Evolutionary conservation across 2,329 filamentous ascomycete genomes (phyloP).

Genomic region (Diaporthe sp.): DNA sequence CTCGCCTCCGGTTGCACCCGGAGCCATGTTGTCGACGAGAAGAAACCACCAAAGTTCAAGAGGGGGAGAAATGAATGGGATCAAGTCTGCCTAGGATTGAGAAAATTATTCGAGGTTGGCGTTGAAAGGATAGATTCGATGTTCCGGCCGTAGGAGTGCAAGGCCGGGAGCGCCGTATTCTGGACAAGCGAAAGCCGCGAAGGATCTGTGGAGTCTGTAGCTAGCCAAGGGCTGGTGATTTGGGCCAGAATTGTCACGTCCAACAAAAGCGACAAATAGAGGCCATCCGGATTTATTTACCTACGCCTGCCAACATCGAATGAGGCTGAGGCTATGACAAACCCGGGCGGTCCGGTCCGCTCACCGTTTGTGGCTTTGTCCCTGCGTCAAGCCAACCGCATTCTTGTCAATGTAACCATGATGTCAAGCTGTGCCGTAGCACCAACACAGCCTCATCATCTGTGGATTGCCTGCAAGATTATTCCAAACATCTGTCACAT

Average conservation of each 20-base stretch:
- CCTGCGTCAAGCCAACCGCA: neutral
- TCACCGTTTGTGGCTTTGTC: neutral
- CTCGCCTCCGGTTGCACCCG: neutral
- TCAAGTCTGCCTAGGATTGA: neutral
- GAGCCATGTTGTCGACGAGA: neutral
- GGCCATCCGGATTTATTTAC: neutral
- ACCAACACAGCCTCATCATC: neutral
- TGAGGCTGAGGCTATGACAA: neutral
- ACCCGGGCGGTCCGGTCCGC: neutral
- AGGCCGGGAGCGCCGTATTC: neutral
- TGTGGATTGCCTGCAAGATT: neutral
- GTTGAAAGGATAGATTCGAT: neutral
- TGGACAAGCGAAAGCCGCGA: neutral
- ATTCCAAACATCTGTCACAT: conserved; percentile 28
- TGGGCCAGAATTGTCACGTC: neutral
- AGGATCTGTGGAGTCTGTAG: neutral
- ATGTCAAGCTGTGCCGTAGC: neutral
- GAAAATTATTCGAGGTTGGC: neutral
- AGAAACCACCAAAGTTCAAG: no score
- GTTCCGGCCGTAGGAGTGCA: neutral
- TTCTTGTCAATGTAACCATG: neutral
- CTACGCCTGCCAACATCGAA: neutral
- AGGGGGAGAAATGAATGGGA: no score
- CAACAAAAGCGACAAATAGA: neutral
- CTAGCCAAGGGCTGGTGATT: neutral